Conservation (phyloP, 495 filamentous ascomycete genomes). For the Sphaerosporella brunnea region DNA sequence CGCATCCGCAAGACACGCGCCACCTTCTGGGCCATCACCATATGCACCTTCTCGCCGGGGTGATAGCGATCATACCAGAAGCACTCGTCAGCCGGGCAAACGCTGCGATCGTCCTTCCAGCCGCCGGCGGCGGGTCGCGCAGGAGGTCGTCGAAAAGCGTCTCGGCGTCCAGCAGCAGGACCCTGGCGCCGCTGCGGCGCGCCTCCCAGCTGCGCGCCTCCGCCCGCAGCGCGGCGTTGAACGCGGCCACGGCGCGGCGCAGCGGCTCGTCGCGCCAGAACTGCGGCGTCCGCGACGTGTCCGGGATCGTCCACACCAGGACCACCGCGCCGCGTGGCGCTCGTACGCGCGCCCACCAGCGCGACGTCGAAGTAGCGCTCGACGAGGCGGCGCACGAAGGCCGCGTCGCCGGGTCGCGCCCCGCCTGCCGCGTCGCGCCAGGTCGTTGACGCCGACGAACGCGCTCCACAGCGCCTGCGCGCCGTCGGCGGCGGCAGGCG, state of each 20-base stretch:
- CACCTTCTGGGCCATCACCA: background rate
- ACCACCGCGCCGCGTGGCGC: background rate
- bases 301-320: background rate
- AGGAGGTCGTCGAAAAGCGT: background rate
- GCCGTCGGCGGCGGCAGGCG: background rate
- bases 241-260: background rate
- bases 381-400: background rate
- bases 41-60: background rate
- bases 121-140: background rate
- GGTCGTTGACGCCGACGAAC: constrained; percentile 4
- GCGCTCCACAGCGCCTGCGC: background rate
- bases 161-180: background rate
- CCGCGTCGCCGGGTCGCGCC: background rate
- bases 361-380: background rate
- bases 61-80: constrained; percentile 4
- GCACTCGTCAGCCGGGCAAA: background rate
- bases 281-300: constrained; percentile 1
- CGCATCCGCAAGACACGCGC: background rate
- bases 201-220: background rate
- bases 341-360: background rate
- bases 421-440: background rate
- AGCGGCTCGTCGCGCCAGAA: too few relatives aligned
- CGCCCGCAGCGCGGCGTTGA: background rate
- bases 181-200: background rate
- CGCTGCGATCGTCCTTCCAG: background rate